phyloP scores from a whole-genome alignment of 331 rosid genomes.

The Phaseolus coccineus region DNA sequence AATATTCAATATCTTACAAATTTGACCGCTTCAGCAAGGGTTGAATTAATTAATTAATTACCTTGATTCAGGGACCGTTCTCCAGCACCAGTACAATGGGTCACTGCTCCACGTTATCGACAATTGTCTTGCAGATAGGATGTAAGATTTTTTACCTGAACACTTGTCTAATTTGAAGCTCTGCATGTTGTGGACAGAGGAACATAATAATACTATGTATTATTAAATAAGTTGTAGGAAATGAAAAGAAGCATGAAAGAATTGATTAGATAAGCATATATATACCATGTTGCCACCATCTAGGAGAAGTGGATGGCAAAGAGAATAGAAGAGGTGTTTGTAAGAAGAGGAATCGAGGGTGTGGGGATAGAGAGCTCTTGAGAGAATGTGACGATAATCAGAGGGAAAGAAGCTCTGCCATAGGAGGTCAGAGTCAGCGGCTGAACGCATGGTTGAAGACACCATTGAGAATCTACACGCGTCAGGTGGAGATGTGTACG shows the following conservation, averaged over 20 bases:
- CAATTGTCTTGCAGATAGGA: constrained; percentile 64
- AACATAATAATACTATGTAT: background rate
- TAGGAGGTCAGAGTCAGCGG: constrained; percentile 53
- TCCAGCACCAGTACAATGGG: constrained; percentile 75
- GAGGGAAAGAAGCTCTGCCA: constrained; percentile 60
- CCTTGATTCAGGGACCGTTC: constrained; percentile 59
- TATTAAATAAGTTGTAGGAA: background rate
- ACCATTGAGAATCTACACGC: constrained; percentile 55
- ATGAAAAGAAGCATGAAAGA: background rate
- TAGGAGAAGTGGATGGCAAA: constrained; percentile 52
- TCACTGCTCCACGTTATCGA: constrained; percentile 58
- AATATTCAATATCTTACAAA: background rate
- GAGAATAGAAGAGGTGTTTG: constrained; percentile 54
- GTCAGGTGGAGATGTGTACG: constrained; percentile 53
- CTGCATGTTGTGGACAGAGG: constrained; percentile 41
- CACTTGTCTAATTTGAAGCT: constrained; percentile 63
- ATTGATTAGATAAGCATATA: too few relatives aligned
- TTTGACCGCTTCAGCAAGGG: too few relatives aligned
- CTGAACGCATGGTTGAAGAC: constrained; percentile 48
- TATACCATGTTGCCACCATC: constrained; percentile 59
- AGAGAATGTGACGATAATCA: constrained; percentile 43
- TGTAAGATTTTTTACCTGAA: constrained; percentile 54
- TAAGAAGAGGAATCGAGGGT: constrained; percentile 40
- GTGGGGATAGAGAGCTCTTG: constrained; percentile 38
- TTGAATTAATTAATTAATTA: background rate